These are phyloP conservation scores for Stemphylium beticola DNA, from an alignment of 2,329 filamentous ascomycete species.

Conservation along the genomic window DNA sequence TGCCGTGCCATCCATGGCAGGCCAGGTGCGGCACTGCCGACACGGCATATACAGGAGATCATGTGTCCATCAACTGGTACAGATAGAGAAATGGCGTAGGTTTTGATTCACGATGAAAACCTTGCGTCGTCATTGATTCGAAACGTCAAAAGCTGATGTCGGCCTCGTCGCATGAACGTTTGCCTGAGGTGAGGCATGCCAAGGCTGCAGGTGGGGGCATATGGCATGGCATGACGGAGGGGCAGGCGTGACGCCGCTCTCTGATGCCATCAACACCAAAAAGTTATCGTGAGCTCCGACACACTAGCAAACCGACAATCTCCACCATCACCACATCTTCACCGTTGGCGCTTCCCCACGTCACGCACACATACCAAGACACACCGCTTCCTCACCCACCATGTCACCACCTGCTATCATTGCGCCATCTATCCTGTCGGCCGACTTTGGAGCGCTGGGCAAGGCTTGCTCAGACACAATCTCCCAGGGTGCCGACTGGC, in stretches of 20 bases:
- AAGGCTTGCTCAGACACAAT: slow-evolving; percentile 88
- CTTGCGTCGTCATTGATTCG: no score
- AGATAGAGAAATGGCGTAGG: no score
- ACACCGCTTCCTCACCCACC: slow-evolving; percentile 30
- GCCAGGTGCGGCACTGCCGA: no score
- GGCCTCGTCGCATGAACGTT: not conserved
- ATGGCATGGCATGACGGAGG: slow-evolving; percentile 24
- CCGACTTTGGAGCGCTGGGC: slow-evolving; percentile 90
- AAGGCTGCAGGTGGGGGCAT: slow-evolving; percentile 23
- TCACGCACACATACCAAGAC: slow-evolving; percentile 4
- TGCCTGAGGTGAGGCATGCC: slow-evolving; percentile 15
- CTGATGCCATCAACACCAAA: slow-evolving; percentile 44
- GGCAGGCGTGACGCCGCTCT: slow-evolving; percentile 24
- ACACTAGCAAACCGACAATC: slow-evolving; percentile 28
- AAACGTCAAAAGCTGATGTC: not conserved
- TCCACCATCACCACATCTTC: slow-evolving; percentile 13
- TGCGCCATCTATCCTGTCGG: slow-evolving; percentile 95
- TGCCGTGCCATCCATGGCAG: no score
- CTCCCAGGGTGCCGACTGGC: slow-evolving; percentile 72
- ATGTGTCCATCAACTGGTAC: no score
- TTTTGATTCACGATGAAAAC: no score
- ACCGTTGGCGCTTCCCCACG: slow-evolving; percentile 26
- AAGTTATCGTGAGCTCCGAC: slow-evolving; percentile 37
- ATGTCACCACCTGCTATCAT: slow-evolving; percentile 96
- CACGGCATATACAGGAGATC: no score